Evolutionary conservation across 441 rosid species (phyloP), one percentile per base, ranked within the genome.

Genomic region (Mallotus repandus): DNA sequence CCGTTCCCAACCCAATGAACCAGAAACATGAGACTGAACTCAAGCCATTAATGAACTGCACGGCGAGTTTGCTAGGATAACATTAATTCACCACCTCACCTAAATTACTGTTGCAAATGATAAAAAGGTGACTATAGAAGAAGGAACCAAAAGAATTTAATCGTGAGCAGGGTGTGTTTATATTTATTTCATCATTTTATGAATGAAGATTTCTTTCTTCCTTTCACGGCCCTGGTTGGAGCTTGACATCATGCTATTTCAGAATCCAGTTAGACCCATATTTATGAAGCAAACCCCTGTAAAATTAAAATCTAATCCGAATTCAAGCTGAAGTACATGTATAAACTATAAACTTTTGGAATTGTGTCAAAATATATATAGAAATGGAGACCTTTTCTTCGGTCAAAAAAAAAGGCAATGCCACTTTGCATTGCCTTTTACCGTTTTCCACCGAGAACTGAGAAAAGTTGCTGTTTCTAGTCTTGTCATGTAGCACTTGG

Each of bases 401-500:
- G 0, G n/a, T n/a, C n/a, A n/a, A n/a, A n/a, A n/a, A n/a, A 59
- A 70, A 45, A 45, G 25, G 41, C 19, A 60, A 59, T 3, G 38
- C 75, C 76, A 68, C 52, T 72, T 72, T 61, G 74, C 72, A 57
- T 13, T 41, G 43, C 48, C 54, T 70, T 77, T 79, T 56, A 72
- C 82, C 52, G 76, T 81, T 78, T 77, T 77, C 79, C 84, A 83
- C 77, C 76, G 75, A 75, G 70, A 78, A 76, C 77, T 73, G 86
- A 77, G 86, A 83, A 80, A 86, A 74, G 80, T 72, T 75, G 80
- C 79, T 83, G 85, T 81, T 84, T 69, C 59, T n/a, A 73, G 88
- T 84, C 86, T 88, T 91, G 94, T 89, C 97, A 84, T 84, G 69
- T 88, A 84, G 88, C 88, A 84, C 86, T 77, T 72, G 45, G 73